These are phyloP conservation scores for Globisporangium megalacanthum DNA, from an alignment of 352 stramenopile genomes.

Conservation along the genomic window DNA sequence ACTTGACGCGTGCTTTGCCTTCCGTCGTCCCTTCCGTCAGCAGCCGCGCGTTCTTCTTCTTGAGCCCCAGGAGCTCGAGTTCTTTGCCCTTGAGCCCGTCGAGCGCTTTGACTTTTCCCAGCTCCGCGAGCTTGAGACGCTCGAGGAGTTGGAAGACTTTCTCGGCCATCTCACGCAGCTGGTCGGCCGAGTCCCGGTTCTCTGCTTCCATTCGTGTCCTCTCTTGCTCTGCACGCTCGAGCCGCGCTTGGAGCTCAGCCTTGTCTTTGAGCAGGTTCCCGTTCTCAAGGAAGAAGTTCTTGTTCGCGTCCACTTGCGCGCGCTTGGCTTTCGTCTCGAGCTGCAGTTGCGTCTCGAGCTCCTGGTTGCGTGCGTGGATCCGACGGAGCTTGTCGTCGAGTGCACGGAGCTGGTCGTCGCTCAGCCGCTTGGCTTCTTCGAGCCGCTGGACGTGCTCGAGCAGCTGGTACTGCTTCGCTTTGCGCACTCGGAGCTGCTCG, in stretches of 20 bases:
- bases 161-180: slow-evolving; percentile 96
- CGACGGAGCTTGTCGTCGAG: slow-evolving; percentile 91
- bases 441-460: slow-evolving; percentile 95
- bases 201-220: slow-evolving; percentile 93
- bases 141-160: slow-evolving; percentile 96
- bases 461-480: slow-evolving; percentile 97
- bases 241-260: slow-evolving; percentile 70
- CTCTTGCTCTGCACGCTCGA: slow-evolving; percentile 91
- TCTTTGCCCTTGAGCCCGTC: slow-evolving; percentile 94
- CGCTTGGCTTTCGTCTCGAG: slow-evolving; percentile 91
- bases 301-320: slow-evolving; percentile 90
- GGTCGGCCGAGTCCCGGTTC: slow-evolving; percentile 91
- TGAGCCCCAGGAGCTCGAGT: slow-evolving; percentile 90
- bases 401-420: slow-evolving; percentile 86
- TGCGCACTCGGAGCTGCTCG: slow-evolving; percentile 93
- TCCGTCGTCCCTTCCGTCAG: slow-evolving; percentile 93
- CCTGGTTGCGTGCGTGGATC: slow-evolving; percentile 84
- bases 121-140: slow-evolving; percentile 92
- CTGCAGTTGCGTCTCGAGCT: slow-evolving; percentile 94
- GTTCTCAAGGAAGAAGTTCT: slow-evolving; percentile 87
- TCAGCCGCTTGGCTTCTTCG: slow-evolving; percentile 90
- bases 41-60: slow-evolving; percentile 93
- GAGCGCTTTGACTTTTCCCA: slow-evolving; percentile 95
- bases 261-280: slow-evolving; percentile 72
- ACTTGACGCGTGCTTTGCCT: slow-evolving; percentile 90